phyloP scores from a whole-genome alignment of 2,329 filamentous ascomycete species.

The Fusarium chlamydosporum region DNA sequence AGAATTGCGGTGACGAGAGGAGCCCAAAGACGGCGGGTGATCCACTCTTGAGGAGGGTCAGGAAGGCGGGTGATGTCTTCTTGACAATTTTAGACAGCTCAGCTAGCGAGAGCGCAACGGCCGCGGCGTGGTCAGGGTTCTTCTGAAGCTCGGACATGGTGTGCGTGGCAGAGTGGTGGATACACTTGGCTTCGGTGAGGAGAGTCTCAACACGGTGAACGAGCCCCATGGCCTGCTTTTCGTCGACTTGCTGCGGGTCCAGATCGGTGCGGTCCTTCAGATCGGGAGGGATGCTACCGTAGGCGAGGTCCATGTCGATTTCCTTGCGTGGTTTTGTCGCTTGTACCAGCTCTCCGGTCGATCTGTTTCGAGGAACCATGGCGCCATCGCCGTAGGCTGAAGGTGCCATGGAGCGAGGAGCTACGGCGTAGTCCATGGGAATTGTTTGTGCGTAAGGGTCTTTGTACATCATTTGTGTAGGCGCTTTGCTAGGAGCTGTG shows the following conservation, averaged over 20 bases:
- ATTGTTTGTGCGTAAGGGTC: constrained; percentile 55
- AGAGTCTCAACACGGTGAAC: constrained; percentile 82
- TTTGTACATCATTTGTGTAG: constrained; percentile 59
- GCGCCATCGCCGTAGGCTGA: constrained; percentile 44
- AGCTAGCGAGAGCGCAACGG: constrained; percentile 91
- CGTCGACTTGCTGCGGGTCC: constrained; percentile 65
- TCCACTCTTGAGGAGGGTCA: constrained; percentile 80
- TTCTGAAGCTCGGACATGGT: constrained; percentile 83
- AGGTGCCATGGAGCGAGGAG: constrained; percentile 49
- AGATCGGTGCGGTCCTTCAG: constrained; percentile 66
- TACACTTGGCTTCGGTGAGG: constrained; percentile 87
- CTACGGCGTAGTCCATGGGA: constrained; percentile 59
- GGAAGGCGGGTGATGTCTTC: constrained; percentile 86
- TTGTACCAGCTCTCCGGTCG: constrained; percentile 57
- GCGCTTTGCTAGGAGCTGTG: constrained; percentile 61
- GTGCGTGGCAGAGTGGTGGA: constrained; percentile 85
- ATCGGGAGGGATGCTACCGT: constrained; percentile 84
- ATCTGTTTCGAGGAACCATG: constrained; percentile 56
- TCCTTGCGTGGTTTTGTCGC: constrained; percentile 58
- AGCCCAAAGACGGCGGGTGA: constrained; percentile 90
- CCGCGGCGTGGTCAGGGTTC: constrained; percentile 88
- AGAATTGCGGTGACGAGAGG: constrained; percentile 90
- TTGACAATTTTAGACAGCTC: constrained; percentile 86
- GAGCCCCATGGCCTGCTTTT: constrained; percentile 70
- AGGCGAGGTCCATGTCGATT: constrained; percentile 93